Conservation (phyloP, 2,329 filamentous ascomycete species). For the Acephala macrosclerotiorum region DNA sequence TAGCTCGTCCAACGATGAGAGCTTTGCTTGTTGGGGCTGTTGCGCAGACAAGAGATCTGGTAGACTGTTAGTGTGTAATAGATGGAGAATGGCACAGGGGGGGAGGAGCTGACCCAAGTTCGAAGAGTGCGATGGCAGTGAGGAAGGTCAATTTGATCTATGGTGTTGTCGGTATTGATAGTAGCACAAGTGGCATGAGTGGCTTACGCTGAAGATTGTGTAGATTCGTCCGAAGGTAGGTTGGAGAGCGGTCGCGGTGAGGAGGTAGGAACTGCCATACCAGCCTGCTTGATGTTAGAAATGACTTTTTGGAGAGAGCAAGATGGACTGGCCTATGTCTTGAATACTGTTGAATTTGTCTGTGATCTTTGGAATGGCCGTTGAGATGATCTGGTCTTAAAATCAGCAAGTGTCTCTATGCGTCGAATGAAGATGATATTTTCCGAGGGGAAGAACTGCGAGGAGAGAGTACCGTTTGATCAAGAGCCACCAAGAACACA, state of each 20-base stretch:
- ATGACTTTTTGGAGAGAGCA: not conserved
- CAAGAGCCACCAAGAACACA: constrained; percentile 40
- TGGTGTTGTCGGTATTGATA: not conserved
- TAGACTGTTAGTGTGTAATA: constrained; percentile 18
- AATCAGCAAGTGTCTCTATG: not conserved
- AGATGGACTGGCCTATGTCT: constrained; percentile 34
- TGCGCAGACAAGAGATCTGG: constrained; percentile 45
- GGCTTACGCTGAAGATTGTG: constrained; percentile 39
- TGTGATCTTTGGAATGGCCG: constrained; percentile 50
- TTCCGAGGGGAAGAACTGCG: not conserved
- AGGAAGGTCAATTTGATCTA: constrained; percentile 42
- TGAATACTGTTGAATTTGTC: constrained; percentile 35
- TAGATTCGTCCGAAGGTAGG: constrained; percentile 43
- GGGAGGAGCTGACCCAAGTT: constrained; percentile 39
- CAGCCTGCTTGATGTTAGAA: constrained; percentile 1
- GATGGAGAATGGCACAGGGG: not conserved
- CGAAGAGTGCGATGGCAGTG: constrained; percentile 42
- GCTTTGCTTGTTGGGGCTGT: constrained; percentile 43
- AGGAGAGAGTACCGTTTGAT: constrained; percentile 38
- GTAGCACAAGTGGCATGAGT: not conserved
- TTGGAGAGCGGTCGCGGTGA: constrained; percentile 45
- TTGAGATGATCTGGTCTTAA: constrained; percentile 39
- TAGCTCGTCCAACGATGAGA: constrained; percentile 45
- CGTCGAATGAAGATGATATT: not conserved
- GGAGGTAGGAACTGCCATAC: constrained; percentile 47